A percentile compares a stretch with the other conserved stretches of the same genome.
phyloP scores from a whole-genome alignment of 768 basidiomycete genomes.

The Jaapia argillacea region DNA sequence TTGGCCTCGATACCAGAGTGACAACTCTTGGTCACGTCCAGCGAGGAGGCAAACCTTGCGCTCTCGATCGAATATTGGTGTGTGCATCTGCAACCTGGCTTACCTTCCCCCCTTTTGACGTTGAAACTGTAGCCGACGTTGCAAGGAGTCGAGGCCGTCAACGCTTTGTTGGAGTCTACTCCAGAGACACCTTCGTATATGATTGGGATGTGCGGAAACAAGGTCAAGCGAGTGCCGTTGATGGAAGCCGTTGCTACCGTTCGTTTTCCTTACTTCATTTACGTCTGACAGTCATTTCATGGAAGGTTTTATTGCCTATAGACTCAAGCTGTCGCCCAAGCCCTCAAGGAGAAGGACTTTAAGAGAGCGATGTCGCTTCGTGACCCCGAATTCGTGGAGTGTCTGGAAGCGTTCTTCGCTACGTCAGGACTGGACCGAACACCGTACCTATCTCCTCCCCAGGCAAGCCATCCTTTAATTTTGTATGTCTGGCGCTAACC shows the following conservation, averaged over 20 bases:
- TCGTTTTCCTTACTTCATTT: slow-evolving; percentile 3
- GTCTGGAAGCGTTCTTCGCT: slow-evolving; percentile 73
- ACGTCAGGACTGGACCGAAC: slow-evolving; percentile 57
- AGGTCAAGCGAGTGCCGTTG: slow-evolving; percentile 84
- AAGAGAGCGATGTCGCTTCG: slow-evolving; percentile 78
- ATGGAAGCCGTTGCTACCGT: slow-evolving; percentile 92
- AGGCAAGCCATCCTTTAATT: slow-evolving; percentile 24
- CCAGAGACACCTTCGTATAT: slow-evolving; percentile 93
- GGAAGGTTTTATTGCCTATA: slow-evolving; percentile 18
- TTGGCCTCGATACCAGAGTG: slow-evolving; percentile 91
- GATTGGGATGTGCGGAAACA: slow-evolving; percentile 94
- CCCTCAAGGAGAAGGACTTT: slow-evolving; percentile 79
- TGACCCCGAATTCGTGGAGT: slow-evolving; percentile 87
- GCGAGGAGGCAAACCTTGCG: slow-evolving; percentile 89
- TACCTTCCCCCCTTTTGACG: slow-evolving; percentile 3
- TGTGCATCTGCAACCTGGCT: slow-evolving; percentile 12
- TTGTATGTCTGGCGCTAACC: too few relatives aligned
- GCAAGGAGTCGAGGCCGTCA: slow-evolving; percentile 92
- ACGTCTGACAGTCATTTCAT: background rate
- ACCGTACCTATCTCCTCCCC: slow-evolving; percentile 39
- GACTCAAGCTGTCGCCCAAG: slow-evolving; percentile 81
- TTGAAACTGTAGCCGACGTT: slow-evolving; percentile 68
- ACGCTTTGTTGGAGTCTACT: slow-evolving; percentile 75
- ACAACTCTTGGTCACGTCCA: slow-evolving; percentile 97
- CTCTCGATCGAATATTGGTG: slow-evolving; percentile 87